Conservation (phyloP, 345 rosid genomes). For the Melaleuca alternifolia region DNA sequence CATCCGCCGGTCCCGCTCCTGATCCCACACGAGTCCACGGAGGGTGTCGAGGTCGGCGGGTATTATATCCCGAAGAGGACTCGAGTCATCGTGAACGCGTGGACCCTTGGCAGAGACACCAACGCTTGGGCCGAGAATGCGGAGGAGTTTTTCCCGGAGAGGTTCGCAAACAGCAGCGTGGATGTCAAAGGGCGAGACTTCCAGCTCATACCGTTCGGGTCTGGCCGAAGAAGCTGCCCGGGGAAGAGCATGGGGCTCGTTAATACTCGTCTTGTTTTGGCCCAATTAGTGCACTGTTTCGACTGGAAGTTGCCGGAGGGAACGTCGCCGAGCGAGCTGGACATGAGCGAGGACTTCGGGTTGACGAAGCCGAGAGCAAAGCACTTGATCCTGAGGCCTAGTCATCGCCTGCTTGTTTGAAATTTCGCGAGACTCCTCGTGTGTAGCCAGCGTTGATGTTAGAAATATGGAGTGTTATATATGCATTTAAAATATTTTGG, state of each 20-base stretch:
- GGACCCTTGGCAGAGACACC: constrained; percentile 6
- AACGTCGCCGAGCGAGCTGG: not conserved
- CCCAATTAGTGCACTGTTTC: not conserved
- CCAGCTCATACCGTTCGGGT: constrained; percentile 6
- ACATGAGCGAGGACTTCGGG: not conserved
- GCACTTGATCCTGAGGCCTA: no score
- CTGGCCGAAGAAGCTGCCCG: constrained; percentile 3
- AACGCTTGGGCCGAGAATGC: not conserved
- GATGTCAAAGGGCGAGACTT: constrained; percentile 3
- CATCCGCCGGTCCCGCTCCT: not conserved
- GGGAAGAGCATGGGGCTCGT: not conserved
- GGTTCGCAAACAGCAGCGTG: not conserved
- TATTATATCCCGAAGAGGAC: not conserved
- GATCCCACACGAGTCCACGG: not conserved
- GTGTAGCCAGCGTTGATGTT: no score
- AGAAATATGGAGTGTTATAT: no score
- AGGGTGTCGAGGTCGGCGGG: not conserved
- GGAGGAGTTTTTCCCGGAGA: constrained; percentile 10
- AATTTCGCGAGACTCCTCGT: no score
- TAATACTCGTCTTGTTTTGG: not conserved
- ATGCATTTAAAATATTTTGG: no score
- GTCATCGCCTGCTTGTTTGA: no score
- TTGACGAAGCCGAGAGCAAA: no score
- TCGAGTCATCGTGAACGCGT: not conserved
- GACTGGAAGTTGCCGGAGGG: not conserved